These are phyloP conservation scores for Neophaeococcomyces mojaviensis DNA, from an alignment of 2,329 filamentous ascomycete genomes.

Conservation along the genomic window DNA sequence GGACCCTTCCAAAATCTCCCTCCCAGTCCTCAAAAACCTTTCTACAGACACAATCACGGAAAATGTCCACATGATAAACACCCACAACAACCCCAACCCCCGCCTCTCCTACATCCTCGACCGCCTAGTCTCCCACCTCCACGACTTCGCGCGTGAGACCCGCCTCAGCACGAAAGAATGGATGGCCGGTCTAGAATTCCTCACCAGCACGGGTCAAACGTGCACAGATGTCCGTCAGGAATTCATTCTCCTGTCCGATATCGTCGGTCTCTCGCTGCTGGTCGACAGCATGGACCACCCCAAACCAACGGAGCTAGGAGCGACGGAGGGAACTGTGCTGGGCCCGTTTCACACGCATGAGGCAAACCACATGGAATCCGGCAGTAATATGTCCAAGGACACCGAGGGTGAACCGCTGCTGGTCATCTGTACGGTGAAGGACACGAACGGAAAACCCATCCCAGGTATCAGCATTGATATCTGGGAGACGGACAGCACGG, in stretches of 20 bases:
- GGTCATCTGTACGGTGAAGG: constrained; percentile 64
- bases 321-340: constrained; percentile 71
- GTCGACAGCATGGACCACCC: constrained; percentile 80
- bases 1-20: constrained; percentile 4
- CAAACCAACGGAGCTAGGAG: constrained; percentile 50
- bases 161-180: constrained; percentile 69
- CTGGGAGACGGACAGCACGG: constrained; percentile 77
- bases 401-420: constrained; percentile 62
- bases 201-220: constrained; percentile 66
- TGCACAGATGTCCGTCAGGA: constrained; percentile 66
- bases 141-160: constrained; percentile 76
- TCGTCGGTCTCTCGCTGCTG: constrained; percentile 69
- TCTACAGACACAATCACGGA: constrained; percentile 28
- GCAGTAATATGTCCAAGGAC: constrained; percentile 59
- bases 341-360: constrained; percentile 81
- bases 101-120: constrained; percentile 66
- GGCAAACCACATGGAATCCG: constrained; percentile 49
- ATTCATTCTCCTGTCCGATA: constrained; percentile 75
- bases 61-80: constrained; percentile 58
- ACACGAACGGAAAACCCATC: constrained; percentile 57
- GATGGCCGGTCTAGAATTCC: constrained; percentile 65
- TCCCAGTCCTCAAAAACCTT: constrained; percentile 20
- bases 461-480: constrained; percentile 65
- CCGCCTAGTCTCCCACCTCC: constrained; percentile 66
- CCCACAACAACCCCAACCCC: constrained; percentile 51